Base-by-base conservation (phyloP, 306 rosid species). In the Lotus japonicus region DNA sequence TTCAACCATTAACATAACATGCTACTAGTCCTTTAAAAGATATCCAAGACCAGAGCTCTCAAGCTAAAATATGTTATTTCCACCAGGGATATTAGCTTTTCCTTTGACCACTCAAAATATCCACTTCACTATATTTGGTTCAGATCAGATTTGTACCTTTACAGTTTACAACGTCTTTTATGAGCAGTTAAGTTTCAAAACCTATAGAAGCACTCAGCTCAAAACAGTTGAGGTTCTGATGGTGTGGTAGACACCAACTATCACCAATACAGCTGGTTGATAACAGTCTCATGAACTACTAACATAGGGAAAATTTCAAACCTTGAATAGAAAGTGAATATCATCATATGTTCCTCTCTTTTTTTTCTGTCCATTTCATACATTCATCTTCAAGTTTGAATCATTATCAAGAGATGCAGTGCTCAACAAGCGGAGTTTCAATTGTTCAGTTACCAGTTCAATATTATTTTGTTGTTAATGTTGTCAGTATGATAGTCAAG, bases 1-100 rank as follows among this genome's bases (percentile, higher is more conserved):
- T 73, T 55, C 43, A 68, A 68, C 64, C 16, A 62, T 46, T 48
- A 68, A 69, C 46, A 36, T 14, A 43, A 55, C 46, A 13, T 36
- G 41, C 52, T 48, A 19, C 52, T 48, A 19, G 51, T 21, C 44
- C 56, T 9, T 48, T 15, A 45, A 51, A 48, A 23, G 62, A 65
- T 21, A 56, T 19, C 28, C 16, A 15, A 56, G 48, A 12, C 6
- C 39, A 45, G 60, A 45, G 26, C 18, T 55, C 39, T 77, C 42
- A 44, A 61, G 35, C 43, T 62, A 38, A 41, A 49, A 23, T 9
- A 48, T 35, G 26, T 15, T 70, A 51, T 48, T 58, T 36, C 14
- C 56, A 45, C 66, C 45, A 43, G 56, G 45, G 19, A 12, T 7
- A 57, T 31, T 56, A 71, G 17, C 52, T 48, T 59, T 33, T 4